A percentile compares a stretch with the other conserved stretches of the same genome.
phyloP scores from a whole-genome alignment of 2,329 filamentous ascomycete genomes.

The Amauroascus niger region DNA sequence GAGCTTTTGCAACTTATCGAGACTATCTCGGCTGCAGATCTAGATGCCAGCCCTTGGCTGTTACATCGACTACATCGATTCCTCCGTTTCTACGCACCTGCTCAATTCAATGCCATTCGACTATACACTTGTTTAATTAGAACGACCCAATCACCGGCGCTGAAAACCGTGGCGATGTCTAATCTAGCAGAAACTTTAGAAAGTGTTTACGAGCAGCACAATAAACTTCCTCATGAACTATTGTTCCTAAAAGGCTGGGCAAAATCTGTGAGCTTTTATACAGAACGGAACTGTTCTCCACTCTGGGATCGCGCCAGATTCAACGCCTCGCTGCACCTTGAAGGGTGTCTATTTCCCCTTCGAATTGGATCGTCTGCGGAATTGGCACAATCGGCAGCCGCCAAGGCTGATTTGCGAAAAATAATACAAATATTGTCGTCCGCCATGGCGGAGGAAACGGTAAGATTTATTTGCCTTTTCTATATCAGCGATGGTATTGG shows the following conservation, averaged over 20 bases:
- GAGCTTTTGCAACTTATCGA: constrained; percentile 2
- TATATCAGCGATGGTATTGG: background rate
- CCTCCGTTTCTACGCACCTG: constrained; percentile 20
- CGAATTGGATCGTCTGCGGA: constrained; percentile 16
- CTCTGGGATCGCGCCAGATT: constrained; percentile 31
- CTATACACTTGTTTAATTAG: constrained; percentile 29
- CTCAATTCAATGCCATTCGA: constrained; percentile 21
- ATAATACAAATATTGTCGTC: constrained; percentile 31
- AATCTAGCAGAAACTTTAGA: constrained; percentile 30
- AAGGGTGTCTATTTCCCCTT: constrained; percentile 31
- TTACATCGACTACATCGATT: constrained; percentile 25
- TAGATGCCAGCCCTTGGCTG: constrained; percentile 29
- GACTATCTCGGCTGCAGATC: constrained; percentile 3
- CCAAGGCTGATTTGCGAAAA: constrained; percentile 22
- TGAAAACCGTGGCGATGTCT: constrained; percentile 25
- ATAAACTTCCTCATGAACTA: constrained; percentile 17
- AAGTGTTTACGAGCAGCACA: constrained; percentile 19
- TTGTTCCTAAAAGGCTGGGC: constrained; percentile 17
- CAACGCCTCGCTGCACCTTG: constrained; percentile 30
- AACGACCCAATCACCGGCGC: constrained; percentile 19
- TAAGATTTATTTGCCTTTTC: constrained; percentile 19
- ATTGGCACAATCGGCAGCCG: constrained; percentile 11
- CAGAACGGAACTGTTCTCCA: constrained; percentile 18
- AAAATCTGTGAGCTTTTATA: constrained; percentile 1
- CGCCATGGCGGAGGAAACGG: constrained; percentile 35